Base-by-base conservation (phyloP, 192 early-diverging fungal genomes). In the Chytriomyces sp. region DNA sequence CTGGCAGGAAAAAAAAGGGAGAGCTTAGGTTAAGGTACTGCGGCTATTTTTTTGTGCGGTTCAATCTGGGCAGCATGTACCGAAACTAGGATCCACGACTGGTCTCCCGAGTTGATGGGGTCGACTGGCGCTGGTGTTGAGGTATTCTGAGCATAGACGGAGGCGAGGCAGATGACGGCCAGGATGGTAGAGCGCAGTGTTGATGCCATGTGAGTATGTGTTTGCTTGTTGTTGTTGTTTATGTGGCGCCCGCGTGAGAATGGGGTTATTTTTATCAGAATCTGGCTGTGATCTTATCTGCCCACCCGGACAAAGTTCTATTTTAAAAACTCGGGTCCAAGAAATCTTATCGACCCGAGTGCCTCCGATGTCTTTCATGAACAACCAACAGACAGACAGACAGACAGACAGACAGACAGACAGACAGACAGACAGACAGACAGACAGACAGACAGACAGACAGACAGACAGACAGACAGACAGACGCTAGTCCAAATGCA, bases 1-100 rank as follows among this genome's bases (percentile, higher is more conserved):
- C n/a, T 87, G 86, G 45, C 87, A 68, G 28, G 94, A 78, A n/a
- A n/a, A n/a, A 95, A 86, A 68, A 82, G 83, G 16, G 24, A 8
- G 9, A 63, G 23, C 18, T 63, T 63, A 20, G 24, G 11, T n/a
- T n/a, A n/a, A n/a, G n/a, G n/a, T 35, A 35, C 35, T 35, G 20
- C 16, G 16, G 53, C 28, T n/a, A n/a, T n/a, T n/a, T 67, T 67
- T 18, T 10, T 43, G 5, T 47, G 16, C n/a, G 45, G 9, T 18
- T 13, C 3, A 5, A 26, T 18, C 10, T 18, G 62, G 62, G 26
- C 16, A 64, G 26, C 3, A 2, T 24, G 45, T 46, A 67, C 50
- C 50, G 68, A 69, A 26, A 69, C 53, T 13, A 69, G 49, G 13
- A 69, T 20, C 68, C 68, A 69, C 5, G 68, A 18, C 26, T 16